Conservation (phyloP, 2,329 filamentous ascomycete genomes). For the Myriosclerotinia curreyana region DNA sequence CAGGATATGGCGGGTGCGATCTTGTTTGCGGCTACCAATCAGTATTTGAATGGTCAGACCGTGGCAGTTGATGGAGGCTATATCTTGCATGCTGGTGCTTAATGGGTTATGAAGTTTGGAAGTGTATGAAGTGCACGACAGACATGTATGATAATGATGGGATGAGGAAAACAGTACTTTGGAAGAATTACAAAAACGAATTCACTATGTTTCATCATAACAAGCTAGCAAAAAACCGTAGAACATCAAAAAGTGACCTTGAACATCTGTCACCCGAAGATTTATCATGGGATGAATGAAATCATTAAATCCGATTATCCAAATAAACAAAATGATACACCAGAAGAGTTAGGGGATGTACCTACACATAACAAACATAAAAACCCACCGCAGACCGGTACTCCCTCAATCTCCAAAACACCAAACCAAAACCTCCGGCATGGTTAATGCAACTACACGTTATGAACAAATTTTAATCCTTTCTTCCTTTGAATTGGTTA, state of each 20-base stretch:
- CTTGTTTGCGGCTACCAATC: constrained; percentile 49
- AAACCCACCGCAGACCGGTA: too few species aligned
- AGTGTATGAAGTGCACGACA: not conserved
- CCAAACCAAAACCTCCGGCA: too few species aligned
- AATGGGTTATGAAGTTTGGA: not conserved
- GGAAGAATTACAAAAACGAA: not conserved
- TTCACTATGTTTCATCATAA: not conserved
- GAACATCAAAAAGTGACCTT: not conserved
- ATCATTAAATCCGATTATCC: not conserved
- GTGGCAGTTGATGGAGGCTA: constrained; percentile 55
- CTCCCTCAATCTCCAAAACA: too few species aligned
- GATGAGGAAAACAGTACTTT: not conserved
- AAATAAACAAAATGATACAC: too few species aligned
- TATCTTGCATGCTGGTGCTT: constrained; percentile 36
- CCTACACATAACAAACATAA: too few species aligned
- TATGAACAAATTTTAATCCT: too few species aligned
- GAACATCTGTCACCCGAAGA: not conserved
- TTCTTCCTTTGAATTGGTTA: too few species aligned
- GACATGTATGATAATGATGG: not conserved
- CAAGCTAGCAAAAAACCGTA: not conserved
- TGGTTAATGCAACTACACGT: too few species aligned
- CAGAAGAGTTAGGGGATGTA: too few species aligned
- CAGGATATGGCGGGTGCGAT: constrained; percentile 57
- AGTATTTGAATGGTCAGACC: constrained; percentile 44
- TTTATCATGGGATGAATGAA: not conserved